Percentiles rank a stretch among this genome's conserved stretches.
Conservation (phyloP, 78 protist genomes). For the Guillardia theta region DNA sequence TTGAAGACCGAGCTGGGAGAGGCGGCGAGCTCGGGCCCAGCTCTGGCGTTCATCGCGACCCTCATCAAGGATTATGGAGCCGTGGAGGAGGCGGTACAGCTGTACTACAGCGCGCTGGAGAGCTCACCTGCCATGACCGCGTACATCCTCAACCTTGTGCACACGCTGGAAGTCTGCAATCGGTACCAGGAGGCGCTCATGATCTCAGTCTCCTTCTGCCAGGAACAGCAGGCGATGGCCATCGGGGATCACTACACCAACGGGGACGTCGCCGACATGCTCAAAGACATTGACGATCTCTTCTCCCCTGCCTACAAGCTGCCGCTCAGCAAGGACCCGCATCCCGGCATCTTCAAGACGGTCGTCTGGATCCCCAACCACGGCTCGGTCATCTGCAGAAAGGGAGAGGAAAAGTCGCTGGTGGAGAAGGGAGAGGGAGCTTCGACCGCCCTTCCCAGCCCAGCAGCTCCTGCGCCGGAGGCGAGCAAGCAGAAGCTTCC, state of each 20-base stretch:
- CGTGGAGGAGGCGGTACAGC: neutral
- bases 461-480: neutral
- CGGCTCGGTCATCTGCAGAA: neutral
- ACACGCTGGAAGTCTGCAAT: conserved; percentile 19
- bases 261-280: neutral
- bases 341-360: neutral
- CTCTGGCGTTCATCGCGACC: conserved; percentile 31
- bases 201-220: neutral
- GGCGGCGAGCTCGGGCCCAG: neutral
- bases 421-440: neutral
- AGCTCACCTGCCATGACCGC: neutral
- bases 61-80: conserved; percentile 38
- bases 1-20: neutral
- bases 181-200: conserved; percentile 1
- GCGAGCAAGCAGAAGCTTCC: neutral
- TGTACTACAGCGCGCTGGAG: conserved; percentile 22
- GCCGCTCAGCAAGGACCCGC: too few species aligned
- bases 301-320: too few species aligned
- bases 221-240: neutral
- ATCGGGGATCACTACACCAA: neutral
- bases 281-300: too few species aligned
- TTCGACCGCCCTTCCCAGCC: neutral
- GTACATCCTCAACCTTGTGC: conserved; percentile 20
- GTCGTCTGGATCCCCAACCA: neutral
- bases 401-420: neutral